Evolutionary conservation across 768 basidiomycete species (phyloP).

Genomic region (Kwoniella bestiolae): DNA sequence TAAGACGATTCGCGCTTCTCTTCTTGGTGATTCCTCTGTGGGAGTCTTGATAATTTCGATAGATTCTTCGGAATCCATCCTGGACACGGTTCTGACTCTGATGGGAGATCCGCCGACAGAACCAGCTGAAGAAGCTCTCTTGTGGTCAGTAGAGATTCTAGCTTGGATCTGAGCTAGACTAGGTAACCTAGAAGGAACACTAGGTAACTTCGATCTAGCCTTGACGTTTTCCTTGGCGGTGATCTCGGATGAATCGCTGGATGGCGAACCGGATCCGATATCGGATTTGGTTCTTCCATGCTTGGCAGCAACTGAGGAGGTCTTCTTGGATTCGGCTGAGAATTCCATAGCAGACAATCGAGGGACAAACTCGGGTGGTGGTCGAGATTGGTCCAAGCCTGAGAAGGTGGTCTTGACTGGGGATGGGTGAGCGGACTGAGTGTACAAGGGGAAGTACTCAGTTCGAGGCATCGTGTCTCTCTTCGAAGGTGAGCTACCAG

Average conservation of each 20-base stretch:
- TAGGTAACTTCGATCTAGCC: constrained; percentile 19
- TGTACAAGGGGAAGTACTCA: constrained; percentile 28
- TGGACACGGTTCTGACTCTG: constrained; percentile 14
- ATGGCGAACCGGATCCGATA: constrained; percentile 15
- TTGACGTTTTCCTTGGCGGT: constrained; percentile 16
- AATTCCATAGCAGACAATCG: constrained; percentile 46
- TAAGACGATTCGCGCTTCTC: constrained; percentile 29
- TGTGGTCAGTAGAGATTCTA: constrained; percentile 31
- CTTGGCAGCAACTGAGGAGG: constrained; percentile 18
- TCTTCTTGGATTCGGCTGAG: constrained; percentile 17
- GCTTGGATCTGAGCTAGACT: constrained; percentile 49
- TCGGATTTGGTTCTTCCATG: constrained; percentile 36
- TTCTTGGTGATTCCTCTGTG: constrained; percentile 31
- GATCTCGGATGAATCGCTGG: constrained; percentile 11
- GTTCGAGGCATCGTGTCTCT: constrained; percentile 1
- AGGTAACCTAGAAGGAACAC: constrained; percentile 31
- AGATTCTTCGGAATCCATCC: constrained; percentile 32
- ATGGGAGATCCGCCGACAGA: constrained; percentile 19
- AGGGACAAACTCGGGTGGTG: constrained; percentile 48
- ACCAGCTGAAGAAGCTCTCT: constrained; percentile 30
- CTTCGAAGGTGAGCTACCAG: constrained; percentile 19
- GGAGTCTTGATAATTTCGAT: constrained; percentile 42
- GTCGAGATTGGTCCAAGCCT: constrained; percentile 39
- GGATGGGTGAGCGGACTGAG: constrained; percentile 48
- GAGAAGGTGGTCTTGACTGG: constrained; percentile 46